A percentile compares a stretch with the other conserved stretches of the same genome.
Conservation (phyloP, 2,329 filamentous ascomycete genomes). For the Hymenoscyphus salicellus region DNA sequence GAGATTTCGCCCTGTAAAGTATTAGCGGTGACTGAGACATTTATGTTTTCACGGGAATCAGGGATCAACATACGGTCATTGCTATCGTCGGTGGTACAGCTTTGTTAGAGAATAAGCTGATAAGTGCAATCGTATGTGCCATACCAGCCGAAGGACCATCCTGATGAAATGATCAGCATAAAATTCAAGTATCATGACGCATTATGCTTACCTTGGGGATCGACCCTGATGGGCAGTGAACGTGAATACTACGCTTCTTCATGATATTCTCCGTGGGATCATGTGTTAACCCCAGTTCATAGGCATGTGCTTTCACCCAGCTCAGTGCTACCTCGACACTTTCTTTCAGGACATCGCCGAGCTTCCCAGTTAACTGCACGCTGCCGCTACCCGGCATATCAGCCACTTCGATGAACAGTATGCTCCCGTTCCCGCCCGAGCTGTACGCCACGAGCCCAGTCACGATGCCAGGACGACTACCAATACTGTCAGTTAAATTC, state of each 20-base stretch:
- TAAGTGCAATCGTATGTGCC: slow-evolving; percentile 88
- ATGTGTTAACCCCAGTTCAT: slow-evolving; percentile 78
- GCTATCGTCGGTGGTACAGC: slow-evolving; percentile 86
- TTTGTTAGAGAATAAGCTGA: slow-evolving; percentile 83
- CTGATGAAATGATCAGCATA: slow-evolving; percentile 42
- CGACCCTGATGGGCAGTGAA: slow-evolving; percentile 91
- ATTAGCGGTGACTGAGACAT: slow-evolving; percentile 17
- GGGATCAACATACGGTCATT: slow-evolving; percentile 70
- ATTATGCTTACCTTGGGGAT: slow-evolving; percentile 77
- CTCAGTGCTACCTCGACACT: slow-evolving; percentile 92
- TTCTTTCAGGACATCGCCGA: slow-evolving; percentile 95
- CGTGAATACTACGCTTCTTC: slow-evolving; percentile 89
- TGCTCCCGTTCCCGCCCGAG: slow-evolving; percentile 87
- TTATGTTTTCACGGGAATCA: background rate
- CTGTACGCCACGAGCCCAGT: slow-evolving; percentile 95
- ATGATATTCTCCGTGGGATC: slow-evolving; percentile 88
- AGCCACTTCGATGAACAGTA: slow-evolving; percentile 96
- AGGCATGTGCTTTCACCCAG: slow-evolving; percentile 97
- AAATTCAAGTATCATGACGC: background rate
- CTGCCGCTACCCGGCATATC: slow-evolving; percentile 93
- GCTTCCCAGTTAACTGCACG: slow-evolving; percentile 92
- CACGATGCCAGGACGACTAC: slow-evolving; percentile 79
- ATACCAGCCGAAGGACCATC: slow-evolving; percentile 86
- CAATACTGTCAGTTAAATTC: slow-evolving; percentile 24
- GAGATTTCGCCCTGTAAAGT: slow-evolving; percentile 57